These are phyloP conservation scores for Syzygium malaccense DNA, from an alignment of 441 rosid species.

Conservation along the genomic window DNA sequence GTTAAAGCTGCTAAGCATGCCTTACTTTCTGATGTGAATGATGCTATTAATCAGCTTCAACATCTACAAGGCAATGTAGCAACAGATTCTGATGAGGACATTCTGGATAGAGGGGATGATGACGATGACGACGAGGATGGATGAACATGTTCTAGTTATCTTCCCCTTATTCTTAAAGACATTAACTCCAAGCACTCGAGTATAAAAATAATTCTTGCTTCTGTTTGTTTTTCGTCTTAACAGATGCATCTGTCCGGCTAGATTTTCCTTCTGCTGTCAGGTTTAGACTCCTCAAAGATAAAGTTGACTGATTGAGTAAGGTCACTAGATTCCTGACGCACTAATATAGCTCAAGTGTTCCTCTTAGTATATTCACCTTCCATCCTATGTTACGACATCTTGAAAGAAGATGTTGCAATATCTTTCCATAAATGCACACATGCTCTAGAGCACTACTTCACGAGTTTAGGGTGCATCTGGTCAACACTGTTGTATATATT, in stretches of 20 bases:
- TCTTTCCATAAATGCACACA: not conserved
- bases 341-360: not conserved
- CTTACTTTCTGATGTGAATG: slow-evolving; percentile 44
- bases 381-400: not conserved
- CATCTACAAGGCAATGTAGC: slow-evolving; percentile 18
- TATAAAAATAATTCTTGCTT: not conserved
- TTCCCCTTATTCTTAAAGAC: not conserved
- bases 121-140: slow-evolving; percentile 21
- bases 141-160: not conserved
- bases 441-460: not conserved
- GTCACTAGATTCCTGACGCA: not conserved
- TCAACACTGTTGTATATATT: not conserved
- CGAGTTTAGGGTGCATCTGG: not conserved
- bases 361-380: not conserved
- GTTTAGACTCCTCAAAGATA: not conserved
- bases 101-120: slow-evolving; percentile 10
- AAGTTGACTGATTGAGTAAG: not conserved
- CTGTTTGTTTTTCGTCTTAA: not conserved
- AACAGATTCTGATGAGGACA: slow-evolving; percentile 23
- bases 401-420: not conserved
- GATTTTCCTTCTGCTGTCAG: not conserved
- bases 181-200: not conserved
- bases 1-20: slow-evolving; percentile 54
- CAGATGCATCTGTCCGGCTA: not conserved
- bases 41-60: slow-evolving; percentile 51